Conservation (phyloP, 2,329 filamentous ascomycete genomes). For the Pseudocercospora eumusae region DNA sequence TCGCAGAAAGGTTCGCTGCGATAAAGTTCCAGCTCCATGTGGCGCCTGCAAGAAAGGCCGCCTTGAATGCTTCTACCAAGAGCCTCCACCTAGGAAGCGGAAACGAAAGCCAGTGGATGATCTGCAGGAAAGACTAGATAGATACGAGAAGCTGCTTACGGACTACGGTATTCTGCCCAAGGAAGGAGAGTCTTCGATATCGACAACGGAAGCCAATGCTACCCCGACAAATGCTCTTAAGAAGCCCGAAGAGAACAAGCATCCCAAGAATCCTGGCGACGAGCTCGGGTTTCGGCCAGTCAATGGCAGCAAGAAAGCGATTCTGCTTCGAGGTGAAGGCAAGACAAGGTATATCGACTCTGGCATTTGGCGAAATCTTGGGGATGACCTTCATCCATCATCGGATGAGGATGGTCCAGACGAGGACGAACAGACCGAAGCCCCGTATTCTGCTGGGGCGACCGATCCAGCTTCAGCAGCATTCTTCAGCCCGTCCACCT, state of each 20-base stretch:
- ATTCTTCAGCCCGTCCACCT: conserved; percentile 23
- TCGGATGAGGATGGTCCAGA: conserved; percentile 34
- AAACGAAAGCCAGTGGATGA: conserved; percentile 43
- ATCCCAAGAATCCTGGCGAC: neutral
- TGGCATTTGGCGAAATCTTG: conserved; percentile 36
- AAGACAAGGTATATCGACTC: conserved; percentile 49
- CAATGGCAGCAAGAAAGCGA: conserved; percentile 24
- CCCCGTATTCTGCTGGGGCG: conserved; percentile 27
- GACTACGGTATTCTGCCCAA: conserved; percentile 40
- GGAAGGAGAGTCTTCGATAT: conserved; percentile 12
- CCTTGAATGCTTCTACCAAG: conserved; percentile 46
- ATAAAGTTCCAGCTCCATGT: conserved; percentile 32
- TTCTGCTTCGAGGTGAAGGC: conserved; percentile 36
- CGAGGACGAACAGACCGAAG: conserved; percentile 25
- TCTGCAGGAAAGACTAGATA: conserved; percentile 42
- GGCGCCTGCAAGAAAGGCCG: conserved; percentile 40
- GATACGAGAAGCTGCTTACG: conserved; percentile 45
- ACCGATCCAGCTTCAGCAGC: conserved; percentile 35
- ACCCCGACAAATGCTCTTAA: neutral
- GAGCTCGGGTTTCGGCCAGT: neutral
- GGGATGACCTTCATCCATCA: conserved; percentile 34
- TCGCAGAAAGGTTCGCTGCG: conserved; percentile 46
- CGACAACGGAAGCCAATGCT: neutral
- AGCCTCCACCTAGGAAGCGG: conserved; percentile 43
- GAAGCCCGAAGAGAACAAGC: neutral